Conservation (phyloP, 768 basidiomycete species). For the Trametes villosa region DNA sequence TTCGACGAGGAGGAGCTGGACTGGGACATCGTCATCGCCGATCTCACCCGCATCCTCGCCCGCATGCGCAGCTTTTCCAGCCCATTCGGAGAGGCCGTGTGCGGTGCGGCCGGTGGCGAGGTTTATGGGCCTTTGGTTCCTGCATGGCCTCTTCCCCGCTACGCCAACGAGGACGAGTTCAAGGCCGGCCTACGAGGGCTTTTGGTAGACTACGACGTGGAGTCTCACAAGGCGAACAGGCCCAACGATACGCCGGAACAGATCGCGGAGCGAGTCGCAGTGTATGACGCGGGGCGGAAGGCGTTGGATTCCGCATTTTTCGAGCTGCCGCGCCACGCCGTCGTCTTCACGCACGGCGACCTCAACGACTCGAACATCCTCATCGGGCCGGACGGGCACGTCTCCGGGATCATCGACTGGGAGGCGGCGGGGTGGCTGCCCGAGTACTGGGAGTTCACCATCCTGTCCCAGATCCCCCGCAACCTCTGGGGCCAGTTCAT, state of each 20-base stretch:
- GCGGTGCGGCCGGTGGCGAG: conserved; percentile 2
- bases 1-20: conserved; percentile 9
- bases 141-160: neutral
- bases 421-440: conserved; percentile 25
- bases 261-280: neutral
- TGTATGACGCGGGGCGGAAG: neutral
- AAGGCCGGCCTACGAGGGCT: neutral
- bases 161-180: conserved; percentile 6
- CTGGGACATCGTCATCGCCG: neutral
- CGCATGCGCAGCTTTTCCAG: conserved; percentile 7
- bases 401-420: conserved; percentile 27
- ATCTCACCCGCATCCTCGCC: conserved; percentile 4
- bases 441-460: conserved; percentile 26
- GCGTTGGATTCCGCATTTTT: neutral
- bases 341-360: conserved; percentile 26
- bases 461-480: neutral
- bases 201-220: no score
- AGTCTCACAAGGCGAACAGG: neutral
- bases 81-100: conserved; percentile 6
- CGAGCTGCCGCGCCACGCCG: conserved; percentile 2
- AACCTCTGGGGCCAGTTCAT: conserved; percentile 8
- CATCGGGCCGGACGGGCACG: conserved; percentile 15
- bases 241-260: neutral
- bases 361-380: conserved; percentile 23
- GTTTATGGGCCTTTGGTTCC: neutral